Evolutionary conservation across 2,329 filamentous ascomycete genomes (phyloP).

Genomic region (Aureobasidium sp.): DNA sequence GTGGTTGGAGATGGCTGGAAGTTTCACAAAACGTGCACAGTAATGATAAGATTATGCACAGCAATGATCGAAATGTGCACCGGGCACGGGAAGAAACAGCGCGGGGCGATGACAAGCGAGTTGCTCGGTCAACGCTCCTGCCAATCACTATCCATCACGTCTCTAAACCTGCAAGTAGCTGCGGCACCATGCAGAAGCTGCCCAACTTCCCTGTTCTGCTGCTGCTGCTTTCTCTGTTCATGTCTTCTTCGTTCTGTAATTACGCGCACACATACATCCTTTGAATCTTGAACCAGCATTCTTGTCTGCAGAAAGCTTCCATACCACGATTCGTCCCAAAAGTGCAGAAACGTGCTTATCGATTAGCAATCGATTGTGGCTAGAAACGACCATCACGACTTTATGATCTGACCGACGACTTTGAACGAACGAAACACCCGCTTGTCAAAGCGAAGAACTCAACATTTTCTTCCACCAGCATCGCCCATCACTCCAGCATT

Average conservation of each 20-base stretch:
- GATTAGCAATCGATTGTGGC: background rate
- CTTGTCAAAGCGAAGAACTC: background rate
- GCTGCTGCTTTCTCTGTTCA: background rate
- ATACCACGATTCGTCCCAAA: background rate
- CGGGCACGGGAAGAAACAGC: background rate
- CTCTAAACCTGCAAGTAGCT: background rate
- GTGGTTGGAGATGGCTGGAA: background rate
- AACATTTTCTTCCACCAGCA: background rate
- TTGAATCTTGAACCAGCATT: background rate
- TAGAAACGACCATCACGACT: constrained; percentile 7
- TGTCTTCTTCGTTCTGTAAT: background rate
- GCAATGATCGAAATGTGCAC: background rate
- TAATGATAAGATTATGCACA: too few species aligned
- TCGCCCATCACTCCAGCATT: background rate
- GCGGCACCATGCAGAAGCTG: background rate
- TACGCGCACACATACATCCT: background rate
- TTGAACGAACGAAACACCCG: background rate
- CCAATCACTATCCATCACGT: constrained; percentile 1
- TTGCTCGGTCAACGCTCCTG: constrained; percentile 7
- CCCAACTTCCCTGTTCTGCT: constrained; percentile 2
- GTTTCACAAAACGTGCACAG: background rate
- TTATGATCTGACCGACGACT: background rate
- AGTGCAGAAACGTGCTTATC: background rate
- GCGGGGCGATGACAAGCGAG: background rate
- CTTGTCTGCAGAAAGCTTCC: background rate